Conservation (phyloP, 225 moss, liverwort and hornwort species). For the Anthoceros angustus region DNA sequence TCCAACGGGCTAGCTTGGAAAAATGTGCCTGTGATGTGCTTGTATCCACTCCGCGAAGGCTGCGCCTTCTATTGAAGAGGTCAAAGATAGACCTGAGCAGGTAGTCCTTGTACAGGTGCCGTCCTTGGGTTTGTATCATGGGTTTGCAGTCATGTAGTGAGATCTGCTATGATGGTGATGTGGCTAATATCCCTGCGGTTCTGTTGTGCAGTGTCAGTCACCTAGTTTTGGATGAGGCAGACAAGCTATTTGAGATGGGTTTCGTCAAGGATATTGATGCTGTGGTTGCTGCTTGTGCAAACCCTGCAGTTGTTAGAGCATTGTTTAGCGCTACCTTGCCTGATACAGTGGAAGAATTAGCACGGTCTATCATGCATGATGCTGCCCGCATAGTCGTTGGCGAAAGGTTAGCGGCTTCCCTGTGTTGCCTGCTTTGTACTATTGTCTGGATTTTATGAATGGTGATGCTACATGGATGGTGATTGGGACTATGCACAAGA, state of each 20-base stretch:
- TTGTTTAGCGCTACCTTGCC: slow-evolving; percentile 92
- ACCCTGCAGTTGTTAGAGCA: slow-evolving; percentile 39
- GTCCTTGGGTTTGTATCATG: neutral
- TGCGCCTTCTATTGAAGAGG: slow-evolving; percentile 52
- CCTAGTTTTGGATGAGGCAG: slow-evolving; percentile 80
- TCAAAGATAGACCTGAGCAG: slow-evolving; percentile 54
- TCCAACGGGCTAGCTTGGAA: slow-evolving; percentile 42
- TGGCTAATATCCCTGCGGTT: neutral
- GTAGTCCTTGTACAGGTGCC: slow-evolving; percentile 16
- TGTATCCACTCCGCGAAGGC: slow-evolving; percentile 66
- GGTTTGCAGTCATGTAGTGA: neutral
- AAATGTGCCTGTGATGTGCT: slow-evolving; percentile 64
- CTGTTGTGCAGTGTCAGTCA: slow-evolving; percentile 45
- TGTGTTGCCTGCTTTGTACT: neutral
- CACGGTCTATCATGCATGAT: slow-evolving; percentile 78
- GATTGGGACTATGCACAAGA: neutral
- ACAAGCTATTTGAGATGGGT: slow-evolving; percentile 94
- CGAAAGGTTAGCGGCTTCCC: slow-evolving; percentile 38
- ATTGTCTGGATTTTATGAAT: slow-evolving; percentile 18
- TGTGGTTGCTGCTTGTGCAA: slow-evolving; percentile 59
- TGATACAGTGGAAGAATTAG: slow-evolving; percentile 82
- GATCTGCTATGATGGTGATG: neutral
- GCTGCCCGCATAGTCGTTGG: slow-evolving; percentile 67
- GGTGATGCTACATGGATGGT: slow-evolving; percentile 16
- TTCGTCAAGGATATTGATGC: slow-evolving; percentile 82